Conservation (phyloP, 495 filamentous ascomycete species). For the Schizothecium vesticola region DNA sequence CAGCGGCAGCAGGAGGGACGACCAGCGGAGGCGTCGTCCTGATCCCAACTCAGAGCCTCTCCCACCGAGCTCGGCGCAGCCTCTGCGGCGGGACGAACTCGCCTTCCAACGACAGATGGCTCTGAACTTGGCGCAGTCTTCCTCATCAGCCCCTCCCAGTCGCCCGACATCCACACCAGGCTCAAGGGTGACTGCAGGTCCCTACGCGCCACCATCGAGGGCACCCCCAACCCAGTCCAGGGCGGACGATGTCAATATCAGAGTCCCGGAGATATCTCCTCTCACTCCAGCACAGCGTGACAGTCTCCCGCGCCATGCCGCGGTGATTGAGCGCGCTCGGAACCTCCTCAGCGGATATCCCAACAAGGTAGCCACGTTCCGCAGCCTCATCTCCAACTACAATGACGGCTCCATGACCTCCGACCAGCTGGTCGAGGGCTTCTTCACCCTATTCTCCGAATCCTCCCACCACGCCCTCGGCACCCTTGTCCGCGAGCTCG, state of each 20-base stretch:
- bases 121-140: conserved; percentile 69
- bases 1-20: conserved; percentile 29
- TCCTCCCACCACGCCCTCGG: conserved; percentile 71
- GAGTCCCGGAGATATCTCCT: conserved; percentile 35
- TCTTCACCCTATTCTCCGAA: conserved; percentile 73
- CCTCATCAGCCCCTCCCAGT: background rate
- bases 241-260: conserved; percentile 34
- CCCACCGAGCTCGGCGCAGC: conserved; percentile 73
- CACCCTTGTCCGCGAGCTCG: conserved; percentile 85
- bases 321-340: conserved; percentile 78
- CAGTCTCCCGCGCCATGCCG: conserved; percentile 65
- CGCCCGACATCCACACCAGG: background rate
- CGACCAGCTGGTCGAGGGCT: conserved; percentile 70
- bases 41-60: conserved; percentile 70
- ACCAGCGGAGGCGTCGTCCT: conserved; percentile 45
- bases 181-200: conserved; percentile 45
- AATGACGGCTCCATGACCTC: conserved; percentile 61
- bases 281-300: conserved; percentile 72
- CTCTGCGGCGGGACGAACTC: conserved; percentile 77
- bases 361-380: conserved; percentile 70
- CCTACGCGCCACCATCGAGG: conserved; percentile 17
- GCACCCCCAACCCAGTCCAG: conserved; percentile 18
- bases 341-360: conserved; percentile 71
- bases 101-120: conserved; percentile 92
- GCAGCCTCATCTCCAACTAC: conserved; percentile 68